These are phyloP conservation scores for Pythium pectinolyticum DNA, from an alignment of 352 stramenopile species.

Conservation along the genomic window DNA sequence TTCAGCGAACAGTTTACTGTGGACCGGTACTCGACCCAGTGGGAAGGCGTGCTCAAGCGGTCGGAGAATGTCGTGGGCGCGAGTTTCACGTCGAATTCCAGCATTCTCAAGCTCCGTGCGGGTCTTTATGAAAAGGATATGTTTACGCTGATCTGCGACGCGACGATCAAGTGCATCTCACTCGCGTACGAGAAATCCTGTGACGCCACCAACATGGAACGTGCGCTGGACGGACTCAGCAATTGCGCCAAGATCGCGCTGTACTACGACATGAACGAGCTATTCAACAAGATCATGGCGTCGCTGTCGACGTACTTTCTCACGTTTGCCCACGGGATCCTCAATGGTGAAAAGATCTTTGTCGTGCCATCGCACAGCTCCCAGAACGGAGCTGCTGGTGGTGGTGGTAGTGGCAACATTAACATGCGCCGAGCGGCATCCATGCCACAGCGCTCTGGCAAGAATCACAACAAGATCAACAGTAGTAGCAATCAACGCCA, in stretches of 20 bases:
- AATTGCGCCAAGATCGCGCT: conserved; percentile 86
- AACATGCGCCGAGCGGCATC: conserved; percentile 2
- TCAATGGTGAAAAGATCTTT: conserved; percentile 85
- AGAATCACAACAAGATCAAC: too few species aligned
- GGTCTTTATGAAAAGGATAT: conserved; percentile 88
- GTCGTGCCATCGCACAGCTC: conserved; percentile 60
- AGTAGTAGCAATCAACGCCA: conserved; percentile 7
- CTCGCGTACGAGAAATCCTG: conserved; percentile 84
- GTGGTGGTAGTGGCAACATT: too few species aligned
- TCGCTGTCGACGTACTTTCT: conserved; percentile 81
- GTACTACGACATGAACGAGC: conserved; percentile 77
- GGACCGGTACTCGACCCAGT: conserved; percentile 87
- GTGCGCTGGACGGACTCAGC: conserved; percentile 72
- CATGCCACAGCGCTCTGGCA: too few species aligned
- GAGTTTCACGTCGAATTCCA: conserved; percentile 86
- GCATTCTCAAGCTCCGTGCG: conserved; percentile 80
- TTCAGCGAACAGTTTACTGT: conserved; percentile 74
- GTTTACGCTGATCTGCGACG: conserved; percentile 83
- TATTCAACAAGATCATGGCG: conserved; percentile 86
- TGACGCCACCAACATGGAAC: conserved; percentile 83
- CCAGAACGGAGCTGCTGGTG: conserved; percentile 10
- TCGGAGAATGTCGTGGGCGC: conserved; percentile 86
- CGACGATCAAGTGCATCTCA: conserved; percentile 76
- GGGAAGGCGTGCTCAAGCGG: conserved; percentile 85
- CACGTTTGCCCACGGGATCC: conserved; percentile 79